phyloP scores from a whole-genome alignment of 1,284 basidiomycete species.

The Pseudozyma hubeiensis region DNA sequence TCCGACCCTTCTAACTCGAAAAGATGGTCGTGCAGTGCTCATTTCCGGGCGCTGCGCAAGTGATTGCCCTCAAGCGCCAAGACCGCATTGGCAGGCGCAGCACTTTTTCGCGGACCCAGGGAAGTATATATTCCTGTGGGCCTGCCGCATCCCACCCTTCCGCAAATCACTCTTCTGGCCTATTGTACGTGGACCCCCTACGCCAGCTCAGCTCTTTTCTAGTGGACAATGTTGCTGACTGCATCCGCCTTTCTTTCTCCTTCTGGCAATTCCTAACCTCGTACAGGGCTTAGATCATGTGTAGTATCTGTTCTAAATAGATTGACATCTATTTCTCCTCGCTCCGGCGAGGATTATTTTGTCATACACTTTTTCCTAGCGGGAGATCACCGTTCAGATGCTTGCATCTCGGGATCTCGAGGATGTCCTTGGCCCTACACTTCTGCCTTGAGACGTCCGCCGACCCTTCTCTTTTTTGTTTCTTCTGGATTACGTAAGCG shows the following conservation, averaged over 20 bases:
- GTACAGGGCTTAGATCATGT: slow-evolving; percentile 62
- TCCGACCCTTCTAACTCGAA: slow-evolving; percentile 42
- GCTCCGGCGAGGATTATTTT: slow-evolving; percentile 51
- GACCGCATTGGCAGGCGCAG: slow-evolving; percentile 13
- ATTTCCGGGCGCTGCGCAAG: background rate
- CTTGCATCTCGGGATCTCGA: slow-evolving; percentile 49
- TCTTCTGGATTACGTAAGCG: slow-evolving; percentile 33
- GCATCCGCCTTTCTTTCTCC: slow-evolving; percentile 5
- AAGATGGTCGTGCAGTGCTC: background rate
- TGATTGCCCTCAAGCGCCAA: background rate
- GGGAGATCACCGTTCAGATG: slow-evolving; percentile 46
- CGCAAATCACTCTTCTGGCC: slow-evolving; percentile 50
- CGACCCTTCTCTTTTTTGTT: slow-evolving; percentile 41
- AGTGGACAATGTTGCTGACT: slow-evolving; percentile 15
- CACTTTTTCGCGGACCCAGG: background rate
- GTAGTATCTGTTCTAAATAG: slow-evolving; percentile 64
- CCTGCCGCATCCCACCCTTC: slow-evolving; percentile 19
- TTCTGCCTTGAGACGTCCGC: slow-evolving; percentile 55
- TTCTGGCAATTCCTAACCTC: slow-evolving; percentile 7
- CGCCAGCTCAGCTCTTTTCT: background rate
- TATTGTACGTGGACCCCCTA: slow-evolving; percentile 43
- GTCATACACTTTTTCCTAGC: slow-evolving; percentile 55
- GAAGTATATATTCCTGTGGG: slow-evolving; percentile 37
- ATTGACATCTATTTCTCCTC: slow-evolving; percentile 58
- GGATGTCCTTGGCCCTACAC: slow-evolving; percentile 60